Evolutionary conservation across 257 asterid genomes (phyloP).

Genomic region (Ocimum tenuiflorum): DNA sequence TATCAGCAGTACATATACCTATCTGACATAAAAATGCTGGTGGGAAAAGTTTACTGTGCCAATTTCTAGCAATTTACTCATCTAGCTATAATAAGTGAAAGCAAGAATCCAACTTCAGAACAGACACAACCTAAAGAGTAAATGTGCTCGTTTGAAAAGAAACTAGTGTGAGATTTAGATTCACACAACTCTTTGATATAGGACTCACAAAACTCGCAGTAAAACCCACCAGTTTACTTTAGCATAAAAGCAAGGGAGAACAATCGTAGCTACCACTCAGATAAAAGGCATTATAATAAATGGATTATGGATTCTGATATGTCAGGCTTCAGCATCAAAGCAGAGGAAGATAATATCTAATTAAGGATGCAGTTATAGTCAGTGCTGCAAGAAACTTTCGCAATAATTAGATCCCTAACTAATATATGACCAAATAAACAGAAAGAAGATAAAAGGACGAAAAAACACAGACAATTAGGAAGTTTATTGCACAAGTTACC

Average conservation of each 20-base stretch:
- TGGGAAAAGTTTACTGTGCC: neutral
- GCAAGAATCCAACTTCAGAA: constrained; percentile 12
- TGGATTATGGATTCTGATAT: neutral
- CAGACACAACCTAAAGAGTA: constrained; percentile 2
- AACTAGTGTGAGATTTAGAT: neutral
- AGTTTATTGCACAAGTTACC: constrained; percentile 40
- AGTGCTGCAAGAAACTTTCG: neutral
- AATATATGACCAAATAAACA: neutral
- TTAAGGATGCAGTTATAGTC: neutral
- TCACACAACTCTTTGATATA: neutral
- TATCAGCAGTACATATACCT: constrained; percentile 11
- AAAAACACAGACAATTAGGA: neutral
- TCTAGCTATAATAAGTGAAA: constrained; percentile 2
- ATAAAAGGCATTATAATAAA: constrained; percentile 5
- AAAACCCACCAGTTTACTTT: neutral
- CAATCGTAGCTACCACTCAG: constrained; percentile 5
- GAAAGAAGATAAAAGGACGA: neutral
- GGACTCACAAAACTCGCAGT: constrained; percentile 2
- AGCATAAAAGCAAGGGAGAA: constrained; percentile 2
- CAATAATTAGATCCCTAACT: constrained; percentile 7
- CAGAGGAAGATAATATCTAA: too few relatives aligned
- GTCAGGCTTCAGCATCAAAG: too few relatives aligned
- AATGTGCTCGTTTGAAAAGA: neutral
- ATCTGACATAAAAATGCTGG: neutral
- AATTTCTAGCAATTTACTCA: neutral